phyloP scores from a whole-genome alignment of 768 basidiomycete species.

The Cantharellus anzutake region DNA sequence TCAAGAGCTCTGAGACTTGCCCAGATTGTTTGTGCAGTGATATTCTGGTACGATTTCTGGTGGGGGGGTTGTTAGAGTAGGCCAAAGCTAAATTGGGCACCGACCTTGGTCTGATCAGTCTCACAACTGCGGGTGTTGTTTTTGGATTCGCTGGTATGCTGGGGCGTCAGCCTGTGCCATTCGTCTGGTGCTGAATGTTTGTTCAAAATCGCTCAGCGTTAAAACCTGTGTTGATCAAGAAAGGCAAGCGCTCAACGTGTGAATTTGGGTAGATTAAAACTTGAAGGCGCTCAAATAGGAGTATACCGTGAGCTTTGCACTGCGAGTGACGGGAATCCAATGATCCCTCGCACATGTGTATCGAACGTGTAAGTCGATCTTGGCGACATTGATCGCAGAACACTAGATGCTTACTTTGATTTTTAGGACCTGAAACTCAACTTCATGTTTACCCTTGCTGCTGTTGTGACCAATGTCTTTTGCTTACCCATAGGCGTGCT shows the following conservation, averaged over 20 bases:
- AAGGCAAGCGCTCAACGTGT: slow-evolving; percentile 7
- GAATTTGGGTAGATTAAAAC: too few species aligned
- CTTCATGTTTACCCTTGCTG: slow-evolving; percentile 18
- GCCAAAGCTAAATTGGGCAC: background rate
- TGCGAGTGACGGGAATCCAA: slow-evolving; percentile 7
- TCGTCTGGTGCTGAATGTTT: background rate
- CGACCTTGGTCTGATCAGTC: slow-evolving; percentile 4
- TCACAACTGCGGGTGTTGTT: slow-evolving; percentile 16
- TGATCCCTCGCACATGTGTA: slow-evolving; percentile 1
- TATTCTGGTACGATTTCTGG: slow-evolving; percentile 7
- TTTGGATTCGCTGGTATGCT: slow-evolving; percentile 15
- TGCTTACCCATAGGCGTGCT: slow-evolving; percentile 16
- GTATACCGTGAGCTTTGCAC: slow-evolving; percentile 17
- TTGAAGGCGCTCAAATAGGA: slow-evolving; percentile 2
- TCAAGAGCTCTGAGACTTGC: background rate
- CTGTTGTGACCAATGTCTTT: slow-evolving; percentile 19
- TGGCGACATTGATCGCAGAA: background rate
- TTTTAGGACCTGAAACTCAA: slow-evolving; percentile 17
- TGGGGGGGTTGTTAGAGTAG: too few species aligned
- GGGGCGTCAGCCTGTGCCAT: background rate
- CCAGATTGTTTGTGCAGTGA: slow-evolving; percentile 6
- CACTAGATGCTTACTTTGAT: slow-evolving; percentile 4
- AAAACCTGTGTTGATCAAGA: slow-evolving; percentile 18
- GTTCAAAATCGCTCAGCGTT: slow-evolving; percentile 11
- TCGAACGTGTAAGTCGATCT: slow-evolving; percentile 8